Evolutionary conservation across 148 eudicot species (phyloP), one percentile per base, ranked within the genome.

Genomic region (Rhododendron kiyosumense): DNA sequence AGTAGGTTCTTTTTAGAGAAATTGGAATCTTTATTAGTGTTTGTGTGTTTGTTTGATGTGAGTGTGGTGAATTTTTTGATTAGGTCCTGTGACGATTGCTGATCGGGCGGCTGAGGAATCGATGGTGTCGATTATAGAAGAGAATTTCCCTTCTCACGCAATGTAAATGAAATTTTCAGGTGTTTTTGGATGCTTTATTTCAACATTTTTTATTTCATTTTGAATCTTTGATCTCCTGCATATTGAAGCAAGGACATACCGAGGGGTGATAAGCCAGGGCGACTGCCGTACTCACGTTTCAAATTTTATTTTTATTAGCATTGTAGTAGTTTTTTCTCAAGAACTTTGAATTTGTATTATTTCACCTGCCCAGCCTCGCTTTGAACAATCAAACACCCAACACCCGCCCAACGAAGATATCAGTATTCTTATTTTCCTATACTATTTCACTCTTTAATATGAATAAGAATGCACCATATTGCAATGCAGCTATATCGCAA

Each of bases 81-180:
- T 89, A 95, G 98, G 99, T 93, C 99, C 99, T 36, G 99, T 96
- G 61, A 96, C 99, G 7, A 92, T 96, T 89, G 99, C 99, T 89
- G 99, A 96, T 91, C 88, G 86, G 84, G 91, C 92, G 30, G 99
- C 99, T 22, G 99, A 96, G 93, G 98, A 93, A 83, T 38, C 98
- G 4, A 96, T 95, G 99, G 89, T 91, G 84, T 87, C 91, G 26
- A 90, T 94, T 74, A 86, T 96, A 5, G 89, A 90, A 87, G 92
- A 93, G 86, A 86, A 87, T 78, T 92, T 95, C 71, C 94, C 95
- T 46, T 88, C 94, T 84, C 98, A 96, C 88, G 99, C 96, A 87
- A 93, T 96, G 99, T 96, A 89, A 93, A 96, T 89, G 28, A 51
- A 13, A 54, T 52, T 43, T 22, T 52, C 45, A 18, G 24, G 43